A percentile compares a stretch with the other conserved stretches of the same genome.
phyloP scores from a whole-genome alignment of 345 rosid species.

The Iberis pinnata region DNA sequence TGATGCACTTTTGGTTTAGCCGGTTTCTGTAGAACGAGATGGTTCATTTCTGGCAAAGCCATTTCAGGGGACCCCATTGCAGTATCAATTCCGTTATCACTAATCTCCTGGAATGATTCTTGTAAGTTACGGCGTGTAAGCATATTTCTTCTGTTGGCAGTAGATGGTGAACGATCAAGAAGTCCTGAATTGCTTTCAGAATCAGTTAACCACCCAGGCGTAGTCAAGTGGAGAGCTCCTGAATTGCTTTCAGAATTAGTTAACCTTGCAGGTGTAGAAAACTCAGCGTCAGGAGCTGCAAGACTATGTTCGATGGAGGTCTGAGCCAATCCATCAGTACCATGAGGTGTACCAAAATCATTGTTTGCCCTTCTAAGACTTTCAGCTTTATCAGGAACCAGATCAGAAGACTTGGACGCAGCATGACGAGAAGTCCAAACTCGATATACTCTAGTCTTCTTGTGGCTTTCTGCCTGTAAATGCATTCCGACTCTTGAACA shows the following conservation, averaged over 20 bases:
- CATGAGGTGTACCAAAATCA: conserved; percentile 29
- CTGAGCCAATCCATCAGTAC: conserved; percentile 32
- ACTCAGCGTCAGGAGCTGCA: conserved; percentile 35
- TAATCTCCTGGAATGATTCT: conserved; percentile 31
- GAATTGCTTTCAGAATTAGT: conserved; percentile 32
- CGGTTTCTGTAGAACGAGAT: conserved; percentile 27
- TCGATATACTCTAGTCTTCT: conserved; percentile 57
- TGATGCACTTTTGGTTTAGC: conserved; percentile 36
- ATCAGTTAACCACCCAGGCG: conserved; percentile 31
- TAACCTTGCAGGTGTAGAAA: conserved; percentile 34
- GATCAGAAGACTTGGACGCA: conserved; percentile 39
- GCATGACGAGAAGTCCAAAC: conserved; percentile 64
- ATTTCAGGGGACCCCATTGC: conserved; percentile 34
- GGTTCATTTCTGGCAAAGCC: conserved; percentile 33
- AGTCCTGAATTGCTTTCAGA: conserved; percentile 36
- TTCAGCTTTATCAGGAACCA: conserved; percentile 33
- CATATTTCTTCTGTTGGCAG: conserved; percentile 28
- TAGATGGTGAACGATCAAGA: conserved; percentile 29
- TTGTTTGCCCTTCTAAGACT: conserved; percentile 28
- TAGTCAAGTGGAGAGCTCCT: conserved; percentile 31
- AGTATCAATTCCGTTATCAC: conserved; percentile 29
- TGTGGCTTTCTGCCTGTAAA: conserved; percentile 58
- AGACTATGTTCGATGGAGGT: conserved; percentile 30
- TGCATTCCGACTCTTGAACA: conserved; percentile 67
- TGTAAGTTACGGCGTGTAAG: conserved; percentile 33